A percentile compares a stretch with the other conserved stretches of the same genome.
Evolutionary conservation across 163 green algal genomes (phyloP).

Genomic region (Chlamydomonas reinhardtii): DNA sequence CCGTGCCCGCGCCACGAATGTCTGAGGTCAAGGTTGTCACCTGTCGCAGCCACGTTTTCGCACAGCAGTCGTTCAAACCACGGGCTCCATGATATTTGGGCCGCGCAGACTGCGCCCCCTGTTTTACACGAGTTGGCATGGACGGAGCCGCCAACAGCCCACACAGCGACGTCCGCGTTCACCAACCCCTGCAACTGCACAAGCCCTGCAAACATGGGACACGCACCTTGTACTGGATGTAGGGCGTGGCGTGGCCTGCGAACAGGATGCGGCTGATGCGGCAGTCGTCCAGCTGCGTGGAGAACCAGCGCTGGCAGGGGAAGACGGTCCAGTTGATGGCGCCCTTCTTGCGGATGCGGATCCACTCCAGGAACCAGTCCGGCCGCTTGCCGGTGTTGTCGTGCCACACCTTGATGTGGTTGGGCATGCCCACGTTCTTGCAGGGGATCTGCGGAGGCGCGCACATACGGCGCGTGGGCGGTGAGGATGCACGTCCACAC

Average conservation of each 20-base stretch:
- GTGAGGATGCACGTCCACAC: not conserved
- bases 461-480: not conserved
- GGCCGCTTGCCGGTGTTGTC: conserved; percentile 74
- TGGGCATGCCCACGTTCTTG: conserved; percentile 63
- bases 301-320: conserved; percentile 80
- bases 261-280: conserved; percentile 66
- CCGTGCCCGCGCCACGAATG: conserved; percentile 71
- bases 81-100: too few relatives aligned
- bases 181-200: too few relatives aligned
- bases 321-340: conserved; percentile 69
- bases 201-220: too few relatives aligned
- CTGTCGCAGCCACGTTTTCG: conserved; percentile 39
- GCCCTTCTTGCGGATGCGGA: conserved; percentile 70
- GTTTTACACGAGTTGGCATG: too few relatives aligned
- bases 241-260: conserved; percentile 51
- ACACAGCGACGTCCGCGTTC: too few relatives aligned
- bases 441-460: conserved; percentile 51
- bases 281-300: conserved; percentile 68
- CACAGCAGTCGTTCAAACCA: too few relatives aligned
- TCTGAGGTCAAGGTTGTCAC: conserved; percentile 66
- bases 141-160: too few relatives aligned
- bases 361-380: conserved; percentile 76
- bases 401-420: conserved; percentile 74
- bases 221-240: conserved; percentile 64
- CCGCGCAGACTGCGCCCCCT: too few relatives aligned